Conservation (phyloP, 2,329 filamentous ascomycete species). For the Aspergillus tubingensis region DNA sequence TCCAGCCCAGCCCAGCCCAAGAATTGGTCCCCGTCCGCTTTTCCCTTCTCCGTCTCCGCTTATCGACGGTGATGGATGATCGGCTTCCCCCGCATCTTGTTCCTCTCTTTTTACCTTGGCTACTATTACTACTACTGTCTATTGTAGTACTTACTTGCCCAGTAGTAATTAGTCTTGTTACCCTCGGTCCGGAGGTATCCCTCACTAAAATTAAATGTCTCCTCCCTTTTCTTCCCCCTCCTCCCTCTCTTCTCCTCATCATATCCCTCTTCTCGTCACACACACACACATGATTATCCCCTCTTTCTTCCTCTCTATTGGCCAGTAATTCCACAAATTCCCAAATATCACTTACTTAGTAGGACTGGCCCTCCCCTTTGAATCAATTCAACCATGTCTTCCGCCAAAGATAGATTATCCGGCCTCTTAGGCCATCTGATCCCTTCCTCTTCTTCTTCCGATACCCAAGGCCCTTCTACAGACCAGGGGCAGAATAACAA, state of each 20-base stretch:
- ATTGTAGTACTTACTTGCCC: no score
- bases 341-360: no score
- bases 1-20: background rate
- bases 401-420: slow-evolving; percentile 30
- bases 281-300: no score
- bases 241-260: no score
- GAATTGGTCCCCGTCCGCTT: background rate
- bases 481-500: slow-evolving; percentile 19
- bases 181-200: no score
- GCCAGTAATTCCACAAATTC: no score
- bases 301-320: no score
- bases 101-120: background rate
- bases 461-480: slow-evolving; percentile 11
- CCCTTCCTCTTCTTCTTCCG: slow-evolving; percentile 8
- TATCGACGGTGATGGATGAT: background rate
- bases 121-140: no score
- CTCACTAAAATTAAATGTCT: no score
- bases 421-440: slow-evolving; percentile 34
- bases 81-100: background rate
- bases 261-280: background rate
- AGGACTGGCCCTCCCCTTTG: background rate
- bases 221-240: no score
- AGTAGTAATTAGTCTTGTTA: no score
- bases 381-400: slow-evolving; percentile 25
- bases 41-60: background rate